Evolutionary conservation across 1,139 yeast genomes (phyloP).

Genomic region (Hemisphaericaspora xylofermentans): DNA sequence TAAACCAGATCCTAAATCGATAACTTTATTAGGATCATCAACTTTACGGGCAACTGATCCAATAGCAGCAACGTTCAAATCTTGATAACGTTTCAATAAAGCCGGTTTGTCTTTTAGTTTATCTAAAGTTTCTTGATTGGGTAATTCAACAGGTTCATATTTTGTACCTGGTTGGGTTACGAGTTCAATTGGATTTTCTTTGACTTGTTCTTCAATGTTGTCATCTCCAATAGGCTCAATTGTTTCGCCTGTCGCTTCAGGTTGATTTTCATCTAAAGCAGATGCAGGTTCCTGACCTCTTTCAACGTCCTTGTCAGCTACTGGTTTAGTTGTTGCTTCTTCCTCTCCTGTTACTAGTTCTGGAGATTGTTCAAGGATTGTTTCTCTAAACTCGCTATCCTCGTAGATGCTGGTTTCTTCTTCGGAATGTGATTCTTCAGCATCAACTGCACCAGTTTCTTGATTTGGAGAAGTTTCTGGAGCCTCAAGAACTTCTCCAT

Average conservation of each 20-base stretch:
- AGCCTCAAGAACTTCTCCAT: constrained; percentile 10
- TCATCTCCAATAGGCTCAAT: constrained; percentile 27
- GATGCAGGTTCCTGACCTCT: constrained; percentile 4
- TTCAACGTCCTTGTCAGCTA: constrained; percentile 2
- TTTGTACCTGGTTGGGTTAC: constrained; percentile 33
- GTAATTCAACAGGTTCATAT: constrained; percentile 33
- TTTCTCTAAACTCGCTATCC: not conserved
- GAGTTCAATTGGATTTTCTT: constrained; percentile 35
- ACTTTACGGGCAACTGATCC: constrained; percentile 43
- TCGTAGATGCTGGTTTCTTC: not conserved
- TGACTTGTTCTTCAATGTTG: constrained; percentile 23
- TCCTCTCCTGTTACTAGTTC: not conserved
- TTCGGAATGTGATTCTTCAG: constrained; percentile 2
- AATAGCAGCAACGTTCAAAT: constrained; percentile 49
- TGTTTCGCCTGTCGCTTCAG: too few relatives aligned
- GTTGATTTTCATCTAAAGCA: constrained; percentile 1
- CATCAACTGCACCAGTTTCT: not conserved
- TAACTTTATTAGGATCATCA: constrained; percentile 50
- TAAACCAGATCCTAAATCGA: constrained; percentile 57
- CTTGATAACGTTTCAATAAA: constrained; percentile 47
- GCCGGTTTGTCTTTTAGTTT: constrained; percentile 48
- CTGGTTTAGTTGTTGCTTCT: not conserved
- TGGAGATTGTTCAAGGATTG: not conserved
- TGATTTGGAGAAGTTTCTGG: not conserved
- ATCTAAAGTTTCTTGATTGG: constrained; percentile 42